phyloP scores from a whole-genome alignment of 1,284 basidiomycete genomes.

The Stygiomarasmius scandens region DNA sequence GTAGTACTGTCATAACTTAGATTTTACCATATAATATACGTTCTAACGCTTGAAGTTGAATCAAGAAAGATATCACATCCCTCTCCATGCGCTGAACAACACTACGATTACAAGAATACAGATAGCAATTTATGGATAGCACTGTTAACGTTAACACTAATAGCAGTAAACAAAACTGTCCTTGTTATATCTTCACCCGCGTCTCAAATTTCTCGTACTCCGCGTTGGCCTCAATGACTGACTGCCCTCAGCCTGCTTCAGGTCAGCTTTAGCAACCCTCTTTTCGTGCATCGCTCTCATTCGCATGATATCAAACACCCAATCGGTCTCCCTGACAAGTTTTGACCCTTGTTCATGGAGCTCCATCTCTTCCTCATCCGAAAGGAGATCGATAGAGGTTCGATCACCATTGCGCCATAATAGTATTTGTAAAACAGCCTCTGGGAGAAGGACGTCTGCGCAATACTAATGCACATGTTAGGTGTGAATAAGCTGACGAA shows the following conservation, averaged over 20 bases:
- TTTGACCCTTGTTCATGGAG: conserved; percentile 52
- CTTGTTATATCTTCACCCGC: neutral
- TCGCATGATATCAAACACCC: conserved; percentile 65
- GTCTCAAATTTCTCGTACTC: neutral
- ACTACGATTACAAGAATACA: neutral
- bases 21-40: too few relatives aligned
- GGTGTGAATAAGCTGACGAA: conserved; percentile 1
- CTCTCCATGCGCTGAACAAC: neutral
- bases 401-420: conserved; percentile 69
- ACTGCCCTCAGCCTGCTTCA: neutral
- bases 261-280: neutral
- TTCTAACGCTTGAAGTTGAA: too few relatives aligned
- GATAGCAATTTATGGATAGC: neutral
- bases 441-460: conserved; percentile 66
- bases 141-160: neutral
- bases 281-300: conserved; percentile 43
- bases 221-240: neutral
- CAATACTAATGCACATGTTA: conserved; percentile 55
- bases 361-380: conserved; percentile 53
- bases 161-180: neutral
- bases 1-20: too few relatives aligned
- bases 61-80: neutral
- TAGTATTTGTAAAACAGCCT: conserved; percentile 67
- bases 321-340: conserved; percentile 57
- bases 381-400: conserved; percentile 45